phyloP scores from a whole-genome alignment of 2,329 filamentous ascomycete genomes.

The Parastagonospora avenae region DNA sequence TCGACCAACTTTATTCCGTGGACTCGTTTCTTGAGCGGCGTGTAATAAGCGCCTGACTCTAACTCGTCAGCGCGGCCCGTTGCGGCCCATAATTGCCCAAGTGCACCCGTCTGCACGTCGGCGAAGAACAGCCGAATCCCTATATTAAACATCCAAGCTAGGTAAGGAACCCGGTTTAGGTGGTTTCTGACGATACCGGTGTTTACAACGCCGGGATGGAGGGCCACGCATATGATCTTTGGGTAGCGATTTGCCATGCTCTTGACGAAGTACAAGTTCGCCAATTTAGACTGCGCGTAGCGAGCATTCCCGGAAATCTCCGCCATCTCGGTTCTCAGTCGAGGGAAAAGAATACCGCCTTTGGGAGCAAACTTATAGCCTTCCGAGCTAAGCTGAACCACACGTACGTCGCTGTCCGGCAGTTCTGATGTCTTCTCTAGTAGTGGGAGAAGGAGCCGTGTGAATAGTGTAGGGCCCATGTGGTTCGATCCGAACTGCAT shows the following conservation, averaged over 20 bases:
- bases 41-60: no score
- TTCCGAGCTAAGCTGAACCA: background rate
- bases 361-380: background rate
- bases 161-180: background rate
- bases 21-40: no score
- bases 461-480: constrained; percentile 52
- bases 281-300: background rate
- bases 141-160: background rate
- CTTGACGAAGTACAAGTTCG: background rate
- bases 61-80: no score
- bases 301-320: background rate
- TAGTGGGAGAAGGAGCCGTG: constrained; percentile 47
- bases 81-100: constrained; percentile 42
- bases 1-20: no score
- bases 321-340: background rate
- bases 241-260: constrained; percentile 50
- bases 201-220: constrained; percentile 54
- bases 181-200: constrained; percentile 28
- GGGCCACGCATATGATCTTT: constrained; percentile 42
- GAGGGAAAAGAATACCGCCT: background rate
- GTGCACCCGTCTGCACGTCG: constrained; percentile 26
- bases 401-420: background rate
- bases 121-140: background rate
- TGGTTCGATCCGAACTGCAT: constrained; percentile 55
- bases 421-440: constrained; percentile 43